These are phyloP conservation scores for Annona squamosa DNA, from an alignment of 164 flowering plant genomes.

Conservation along the genomic window DNA sequence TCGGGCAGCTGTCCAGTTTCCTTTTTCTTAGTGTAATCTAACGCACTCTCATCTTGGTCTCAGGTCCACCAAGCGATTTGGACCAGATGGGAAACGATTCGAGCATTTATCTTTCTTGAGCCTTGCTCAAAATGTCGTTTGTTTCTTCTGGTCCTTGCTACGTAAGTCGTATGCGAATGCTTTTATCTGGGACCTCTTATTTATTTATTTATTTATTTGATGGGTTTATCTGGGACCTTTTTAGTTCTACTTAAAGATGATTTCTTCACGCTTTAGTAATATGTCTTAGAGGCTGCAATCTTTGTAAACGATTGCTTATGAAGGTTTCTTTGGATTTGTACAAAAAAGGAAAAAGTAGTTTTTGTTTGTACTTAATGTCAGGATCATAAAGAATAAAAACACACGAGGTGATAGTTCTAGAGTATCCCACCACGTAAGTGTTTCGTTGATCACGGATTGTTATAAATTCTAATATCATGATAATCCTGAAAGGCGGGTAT, in stretches of 20 bases:
- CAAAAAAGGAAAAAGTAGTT: no score
- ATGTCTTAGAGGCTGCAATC: no score
- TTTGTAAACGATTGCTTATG: no score
- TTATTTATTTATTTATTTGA: background rate
- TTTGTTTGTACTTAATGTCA: no score
- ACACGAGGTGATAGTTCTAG: no score
- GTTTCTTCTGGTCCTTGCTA: slow-evolving; percentile 84
- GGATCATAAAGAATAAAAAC: no score
- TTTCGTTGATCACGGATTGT: no score
- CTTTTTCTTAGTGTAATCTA: background rate
- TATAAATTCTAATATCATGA: no score
- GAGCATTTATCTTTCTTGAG: slow-evolving; percentile 91
- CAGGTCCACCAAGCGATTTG: slow-evolving; percentile 94
- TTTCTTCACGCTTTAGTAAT: background rate
- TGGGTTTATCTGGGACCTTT: background rate
- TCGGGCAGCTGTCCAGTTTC: no score
- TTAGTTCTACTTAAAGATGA: background rate
- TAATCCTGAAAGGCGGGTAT: no score
- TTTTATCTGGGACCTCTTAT: background rate
- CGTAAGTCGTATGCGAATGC: slow-evolving; percentile 44
- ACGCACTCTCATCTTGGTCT: slow-evolving; percentile 2
- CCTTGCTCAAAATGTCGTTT: slow-evolving; percentile 85
- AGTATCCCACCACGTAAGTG: no score
- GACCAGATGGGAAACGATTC: slow-evolving; percentile 75
- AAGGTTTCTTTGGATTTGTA: no score